phyloP scores from a whole-genome alignment of 805 yeast genomes.

The Ogataea nonfermentans region DNA sequence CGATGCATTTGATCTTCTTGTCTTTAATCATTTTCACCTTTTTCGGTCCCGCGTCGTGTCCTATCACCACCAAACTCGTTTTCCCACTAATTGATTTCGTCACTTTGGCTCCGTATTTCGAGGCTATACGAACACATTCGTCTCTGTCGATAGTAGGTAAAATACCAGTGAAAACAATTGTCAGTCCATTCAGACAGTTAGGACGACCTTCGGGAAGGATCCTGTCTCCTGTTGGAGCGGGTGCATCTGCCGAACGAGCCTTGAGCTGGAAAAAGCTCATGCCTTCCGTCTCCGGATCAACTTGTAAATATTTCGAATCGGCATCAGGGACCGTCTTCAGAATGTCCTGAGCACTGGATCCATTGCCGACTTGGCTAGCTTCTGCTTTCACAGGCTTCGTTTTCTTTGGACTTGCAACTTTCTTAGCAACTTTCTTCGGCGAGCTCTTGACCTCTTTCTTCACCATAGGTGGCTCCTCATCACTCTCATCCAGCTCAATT shows the following conservation, averaged over 20 bases:
- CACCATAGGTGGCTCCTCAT: conserved; percentile 1
- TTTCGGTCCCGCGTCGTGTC: conserved; percentile 96
- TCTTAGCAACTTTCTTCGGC: conserved; percentile 8
- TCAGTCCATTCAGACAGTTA: conserved; percentile 82
- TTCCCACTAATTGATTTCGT: conserved; percentile 81
- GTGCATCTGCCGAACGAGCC: conserved; percentile 39
- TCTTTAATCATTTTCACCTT: conserved; percentile 79
- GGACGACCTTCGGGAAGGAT: conserved; percentile 80
- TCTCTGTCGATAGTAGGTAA: conserved; percentile 77
- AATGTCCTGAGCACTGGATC: conserved; percentile 50
- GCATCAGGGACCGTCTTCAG: conserved; percentile 73
- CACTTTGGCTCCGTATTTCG: conserved; percentile 87
- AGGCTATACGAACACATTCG: conserved; percentile 72
- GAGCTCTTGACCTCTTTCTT: not conserved
- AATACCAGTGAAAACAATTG: conserved; percentile 91
- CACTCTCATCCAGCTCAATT: conserved; percentile 4
- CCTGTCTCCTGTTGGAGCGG: conserved; percentile 35
- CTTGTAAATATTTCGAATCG: conserved; percentile 40
- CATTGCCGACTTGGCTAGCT: conserved; percentile 12
- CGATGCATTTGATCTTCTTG: conserved; percentile 73
- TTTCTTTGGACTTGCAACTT: conserved; percentile 1
- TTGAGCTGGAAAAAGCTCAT: conserved; percentile 55
- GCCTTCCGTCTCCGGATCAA: conserved; percentile 46
- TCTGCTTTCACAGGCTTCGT: not conserved
- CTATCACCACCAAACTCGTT: conserved; percentile 86